Evolutionary conservation across 345 rosid species (phyloP), one percentile per base, ranked within the genome.

Genomic region (Ailanthus altissimus): DNA sequence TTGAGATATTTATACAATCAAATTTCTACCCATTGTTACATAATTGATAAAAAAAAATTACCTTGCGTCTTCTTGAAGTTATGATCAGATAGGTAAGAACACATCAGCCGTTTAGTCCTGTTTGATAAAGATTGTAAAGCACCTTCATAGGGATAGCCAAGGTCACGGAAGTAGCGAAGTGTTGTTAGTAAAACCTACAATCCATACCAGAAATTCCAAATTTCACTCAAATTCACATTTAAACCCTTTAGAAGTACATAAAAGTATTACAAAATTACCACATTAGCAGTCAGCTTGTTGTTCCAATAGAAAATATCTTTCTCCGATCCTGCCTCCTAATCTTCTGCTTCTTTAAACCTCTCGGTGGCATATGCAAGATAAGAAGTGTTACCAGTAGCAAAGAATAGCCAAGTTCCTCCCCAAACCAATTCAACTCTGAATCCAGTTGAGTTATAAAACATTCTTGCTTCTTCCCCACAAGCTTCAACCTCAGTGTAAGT

Each of bases 361-460:
- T 21, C 47, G 1, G 87, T 77, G 46, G 86, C 88, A 75, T 85
- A 86, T 36, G 75, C 72, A 28, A 90, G 90, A 78, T 85, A 88
- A 69, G 85, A 77, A 65, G 66, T 28, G 75, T 89, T 83, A 25
- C 91, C 90, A 1, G 92, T 89, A 40, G 89, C 92, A 32, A 87
- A 84, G 71, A 83, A 89, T 74, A 86, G 61, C 91, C 94, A 89
- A 61, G 89, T 88, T 73, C 82, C 91, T 76, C 84, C 94, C 92
- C 91, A 89, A 9, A 86, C 81, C 60, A 89, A 72, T 65, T 91
- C 92, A 77, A 88, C 89, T 65, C 20, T 75, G 78, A 80, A 89
- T 25, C 90, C 83, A 8, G 92, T 75, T 18, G 94, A 89, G 66
- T 81, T 70, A 51, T 91, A 89, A 46, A 80, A 84, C 11, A 25